phyloP scores from a whole-genome alignment of 2,329 filamentous ascomycete species.

The Epichloe amarillans region DNA sequence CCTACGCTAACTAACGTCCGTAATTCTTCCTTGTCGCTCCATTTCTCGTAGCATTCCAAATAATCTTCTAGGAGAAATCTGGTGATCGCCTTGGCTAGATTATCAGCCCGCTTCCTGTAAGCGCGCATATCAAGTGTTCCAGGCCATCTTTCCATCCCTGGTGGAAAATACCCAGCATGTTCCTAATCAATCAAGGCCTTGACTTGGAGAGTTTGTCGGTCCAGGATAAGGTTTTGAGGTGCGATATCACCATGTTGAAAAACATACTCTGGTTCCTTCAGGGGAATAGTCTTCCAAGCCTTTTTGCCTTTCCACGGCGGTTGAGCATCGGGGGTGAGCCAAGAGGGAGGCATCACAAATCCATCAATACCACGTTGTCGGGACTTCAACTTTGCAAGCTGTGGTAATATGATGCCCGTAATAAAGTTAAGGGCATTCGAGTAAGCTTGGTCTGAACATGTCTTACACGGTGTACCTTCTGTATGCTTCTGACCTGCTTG shows the following conservation, averaged over 20 bases:
- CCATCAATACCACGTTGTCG: slow-evolving; percentile 5
- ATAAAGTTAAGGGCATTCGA: slow-evolving; percentile 5
- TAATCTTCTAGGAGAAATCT: slow-evolving; percentile 6
- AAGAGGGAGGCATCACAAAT: slow-evolving; percentile 9
- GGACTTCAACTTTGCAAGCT: slow-evolving; percentile 5
- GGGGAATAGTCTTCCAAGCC: slow-evolving; percentile 3
- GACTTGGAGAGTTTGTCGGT: slow-evolving; percentile 5
- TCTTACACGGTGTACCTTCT: not conserved
- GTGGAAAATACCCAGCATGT: slow-evolving; percentile 7
- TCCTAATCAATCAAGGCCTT: slow-evolving; percentile 9
- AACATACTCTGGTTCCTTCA: slow-evolving; percentile 2
- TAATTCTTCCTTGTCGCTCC: not conserved
- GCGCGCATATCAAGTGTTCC: slow-evolving; percentile 3
- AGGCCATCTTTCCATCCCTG: slow-evolving; percentile 8
- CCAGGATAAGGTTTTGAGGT: slow-evolving; percentile 6
- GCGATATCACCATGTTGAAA: slow-evolving; percentile 8
- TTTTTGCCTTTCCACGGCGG: slow-evolving; percentile 6
- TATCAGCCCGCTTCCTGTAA: slow-evolving; percentile 1
- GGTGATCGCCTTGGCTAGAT: slow-evolving; percentile 1
- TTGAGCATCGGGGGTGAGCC: slow-evolving; percentile 3
- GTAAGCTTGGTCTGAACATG: slow-evolving; percentile 4
- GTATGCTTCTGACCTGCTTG: not conserved
- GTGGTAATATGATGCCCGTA: slow-evolving; percentile 3
- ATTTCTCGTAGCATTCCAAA: slow-evolving; percentile 6
- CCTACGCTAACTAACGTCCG: not conserved